Evolutionary conservation across 2,329 filamentous ascomycete genomes (phyloP).

Genomic region (Fusarium anthophilum): DNA sequence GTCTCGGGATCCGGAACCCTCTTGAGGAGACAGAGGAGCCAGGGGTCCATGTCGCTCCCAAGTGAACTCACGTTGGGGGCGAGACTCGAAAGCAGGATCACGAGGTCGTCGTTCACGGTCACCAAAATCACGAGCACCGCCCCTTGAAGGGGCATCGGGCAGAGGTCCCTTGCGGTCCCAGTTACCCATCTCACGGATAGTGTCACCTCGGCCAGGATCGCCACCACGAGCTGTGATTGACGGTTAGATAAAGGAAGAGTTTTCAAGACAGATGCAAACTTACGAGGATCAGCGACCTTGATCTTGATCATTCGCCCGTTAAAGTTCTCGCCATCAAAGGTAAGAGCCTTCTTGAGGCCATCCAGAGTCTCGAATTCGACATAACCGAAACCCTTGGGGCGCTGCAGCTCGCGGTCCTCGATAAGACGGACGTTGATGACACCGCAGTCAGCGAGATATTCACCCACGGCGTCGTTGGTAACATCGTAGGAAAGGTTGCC

Average conservation of each 20-base stretch:
- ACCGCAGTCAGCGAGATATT: constrained; percentile 86
- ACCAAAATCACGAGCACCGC: constrained; percentile 62
- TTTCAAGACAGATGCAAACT: constrained; percentile 48
- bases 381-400: constrained; percentile 98
- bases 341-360: constrained; percentile 89
- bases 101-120: constrained; percentile 75
- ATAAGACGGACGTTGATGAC: constrained; percentile 94
- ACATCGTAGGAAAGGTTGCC: constrained; percentile 98
- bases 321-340: constrained; percentile 82
- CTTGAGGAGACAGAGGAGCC: constrained; percentile 72
- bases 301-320: constrained; percentile 91
- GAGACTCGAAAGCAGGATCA: constrained; percentile 67
- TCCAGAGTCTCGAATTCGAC: constrained; percentile 91
- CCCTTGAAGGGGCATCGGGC: constrained; percentile 72
- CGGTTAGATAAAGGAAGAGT: constrained; percentile 48
- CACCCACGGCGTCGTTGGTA: constrained; percentile 80
- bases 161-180: constrained; percentile 95
- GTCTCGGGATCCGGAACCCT: constrained; percentile 60
- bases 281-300: constrained; percentile 98
- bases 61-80: constrained; percentile 76
- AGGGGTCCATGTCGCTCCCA: constrained; percentile 97
- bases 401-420: constrained; percentile 91
- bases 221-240: constrained; percentile 79
- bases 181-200: constrained; percentile 80
- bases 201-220: constrained; percentile 64